Evolutionary conservation across 2,329 filamentous ascomycete genomes (phyloP).

Genomic region (Stenocarpella maydis): DNA sequence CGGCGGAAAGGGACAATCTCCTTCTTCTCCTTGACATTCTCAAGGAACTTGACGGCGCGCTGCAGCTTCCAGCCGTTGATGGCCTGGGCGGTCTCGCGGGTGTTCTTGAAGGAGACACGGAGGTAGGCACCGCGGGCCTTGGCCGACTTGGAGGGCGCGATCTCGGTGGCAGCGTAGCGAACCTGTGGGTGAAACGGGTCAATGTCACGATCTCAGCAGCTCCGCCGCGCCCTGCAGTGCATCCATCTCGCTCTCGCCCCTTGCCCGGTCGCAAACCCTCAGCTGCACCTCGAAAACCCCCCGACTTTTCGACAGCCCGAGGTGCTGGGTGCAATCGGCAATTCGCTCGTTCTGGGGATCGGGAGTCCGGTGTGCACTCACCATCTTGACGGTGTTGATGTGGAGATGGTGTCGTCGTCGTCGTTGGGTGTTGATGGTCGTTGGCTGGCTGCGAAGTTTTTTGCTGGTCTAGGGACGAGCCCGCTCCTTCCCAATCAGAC

Average conservation of each 20-base stretch:
- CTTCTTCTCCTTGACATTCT: slow-evolving; percentile 96
- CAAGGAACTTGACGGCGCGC: slow-evolving; percentile 94
- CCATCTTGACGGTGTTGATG: slow-evolving; percentile 36
- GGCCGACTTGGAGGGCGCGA: slow-evolving; percentile 90
- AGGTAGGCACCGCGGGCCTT: slow-evolving; percentile 98
- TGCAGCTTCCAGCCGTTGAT: slow-evolving; percentile 99
- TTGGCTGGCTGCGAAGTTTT: slow-evolving; percentile 29
- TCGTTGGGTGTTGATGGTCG: slow-evolving; percentile 29
- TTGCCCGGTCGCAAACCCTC: slow-evolving; percentile 17
- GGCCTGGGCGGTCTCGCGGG: slow-evolving; percentile 97
- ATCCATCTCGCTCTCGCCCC: neutral
- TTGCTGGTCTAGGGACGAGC: slow-evolving; percentile 32
- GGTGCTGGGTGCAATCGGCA: slow-evolving; percentile 27
- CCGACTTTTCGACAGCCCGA: slow-evolving; percentile 13
- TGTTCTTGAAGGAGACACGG: slow-evolving; percentile 99
- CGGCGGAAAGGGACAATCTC: slow-evolving; percentile 98
- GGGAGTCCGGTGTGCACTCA: slow-evolving; percentile 31
- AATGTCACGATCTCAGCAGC: slow-evolving; percentile 28
- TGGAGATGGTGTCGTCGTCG: slow-evolving; percentile 34
- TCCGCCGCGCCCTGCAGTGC: slow-evolving; percentile 8
- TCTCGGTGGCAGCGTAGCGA: slow-evolving; percentile 94
- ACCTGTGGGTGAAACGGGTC: slow-evolving; percentile 63
- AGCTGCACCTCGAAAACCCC: slow-evolving; percentile 10
- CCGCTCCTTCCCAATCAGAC: slow-evolving; percentile 29
- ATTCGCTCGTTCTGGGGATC: slow-evolving; percentile 28